Conservation (phyloP, 2,329 filamentous ascomycete genomes). For the Colletotrichum sp. region DNA sequence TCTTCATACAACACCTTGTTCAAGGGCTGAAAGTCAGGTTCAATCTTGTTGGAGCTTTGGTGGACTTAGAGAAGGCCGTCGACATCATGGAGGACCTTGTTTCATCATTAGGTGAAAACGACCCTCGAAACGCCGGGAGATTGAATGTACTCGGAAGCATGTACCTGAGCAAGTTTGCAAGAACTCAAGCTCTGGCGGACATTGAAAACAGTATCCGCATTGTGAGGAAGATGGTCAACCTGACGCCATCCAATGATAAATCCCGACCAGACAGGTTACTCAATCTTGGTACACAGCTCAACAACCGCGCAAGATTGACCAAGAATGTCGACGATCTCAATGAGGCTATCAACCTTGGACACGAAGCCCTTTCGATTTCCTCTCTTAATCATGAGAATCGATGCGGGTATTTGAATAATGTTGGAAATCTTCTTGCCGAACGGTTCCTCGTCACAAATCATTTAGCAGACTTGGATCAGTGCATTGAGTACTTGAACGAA, state of each 20-base stretch:
- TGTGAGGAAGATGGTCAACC: accelerated
- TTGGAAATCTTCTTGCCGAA: neutral
- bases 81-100: neutral
- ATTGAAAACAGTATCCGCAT: accelerated
- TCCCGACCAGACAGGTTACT: neutral
- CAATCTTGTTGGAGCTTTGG: neutral
- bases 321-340: neutral
- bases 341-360: neutral
- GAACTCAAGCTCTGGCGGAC: neutral
- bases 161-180: neutral
- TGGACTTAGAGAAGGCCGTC: neutral
- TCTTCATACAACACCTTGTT: neutral
- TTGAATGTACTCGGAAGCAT: neutral
- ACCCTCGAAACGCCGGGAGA: neutral
- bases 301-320: accelerated
- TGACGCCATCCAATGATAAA: neutral
- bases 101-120: neutral
- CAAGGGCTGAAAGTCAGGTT: neutral
- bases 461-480: neutral
- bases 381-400: accelerated
- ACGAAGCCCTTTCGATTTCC: accelerated
- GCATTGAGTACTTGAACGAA: too few relatives aligned
- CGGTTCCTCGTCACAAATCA: accelerated
- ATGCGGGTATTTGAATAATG: neutral
- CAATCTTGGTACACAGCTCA: accelerated